Evolutionary conservation across 305 asterid genomes (phyloP).

Genomic region (Fraxinus ornus): DNA sequence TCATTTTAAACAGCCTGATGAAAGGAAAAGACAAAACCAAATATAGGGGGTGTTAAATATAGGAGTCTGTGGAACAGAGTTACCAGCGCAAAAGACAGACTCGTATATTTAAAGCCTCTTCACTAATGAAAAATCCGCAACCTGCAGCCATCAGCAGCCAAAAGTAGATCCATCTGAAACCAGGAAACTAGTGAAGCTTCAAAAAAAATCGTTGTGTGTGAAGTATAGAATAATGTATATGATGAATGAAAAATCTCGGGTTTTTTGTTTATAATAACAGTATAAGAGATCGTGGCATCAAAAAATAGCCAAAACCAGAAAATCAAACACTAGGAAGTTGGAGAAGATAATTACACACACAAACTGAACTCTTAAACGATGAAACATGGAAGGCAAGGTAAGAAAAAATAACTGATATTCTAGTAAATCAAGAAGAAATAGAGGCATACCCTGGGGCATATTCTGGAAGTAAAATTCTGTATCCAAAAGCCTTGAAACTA

Average conservation of each 20-base stretch:
- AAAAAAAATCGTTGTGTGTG: background rate
- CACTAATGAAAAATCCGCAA: conserved; percentile 77
- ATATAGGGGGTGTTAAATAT: conserved; percentile 22
- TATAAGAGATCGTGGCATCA: background rate
- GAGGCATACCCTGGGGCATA: conserved; percentile 68
- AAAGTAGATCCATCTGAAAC: conserved; percentile 85
- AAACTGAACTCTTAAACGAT: background rate
- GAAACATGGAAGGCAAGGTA: background rate
- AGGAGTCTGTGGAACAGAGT: conserved; percentile 33
- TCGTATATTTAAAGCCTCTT: conserved; percentile 90
- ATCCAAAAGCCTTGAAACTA: conserved; percentile 69
- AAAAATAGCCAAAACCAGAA: conserved; percentile 1
- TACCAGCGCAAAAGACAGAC: conserved; percentile 52
- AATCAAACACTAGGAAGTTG: background rate
- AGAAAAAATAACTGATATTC: background rate
- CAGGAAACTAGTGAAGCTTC: conserved; percentile 18
- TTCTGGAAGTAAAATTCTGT: conserved; percentile 65
- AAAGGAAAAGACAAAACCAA: conserved; percentile 19
- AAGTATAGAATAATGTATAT: background rate
- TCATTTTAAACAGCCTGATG: conserved; percentile 35
- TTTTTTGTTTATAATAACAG: background rate
- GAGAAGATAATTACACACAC: background rate
- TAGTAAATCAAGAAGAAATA: background rate
- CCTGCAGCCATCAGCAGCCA: conserved; percentile 60
- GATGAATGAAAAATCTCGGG: background rate